phyloP scores from a whole-genome alignment of 805 yeast species.

The Geotrichum ghanense region DNA sequence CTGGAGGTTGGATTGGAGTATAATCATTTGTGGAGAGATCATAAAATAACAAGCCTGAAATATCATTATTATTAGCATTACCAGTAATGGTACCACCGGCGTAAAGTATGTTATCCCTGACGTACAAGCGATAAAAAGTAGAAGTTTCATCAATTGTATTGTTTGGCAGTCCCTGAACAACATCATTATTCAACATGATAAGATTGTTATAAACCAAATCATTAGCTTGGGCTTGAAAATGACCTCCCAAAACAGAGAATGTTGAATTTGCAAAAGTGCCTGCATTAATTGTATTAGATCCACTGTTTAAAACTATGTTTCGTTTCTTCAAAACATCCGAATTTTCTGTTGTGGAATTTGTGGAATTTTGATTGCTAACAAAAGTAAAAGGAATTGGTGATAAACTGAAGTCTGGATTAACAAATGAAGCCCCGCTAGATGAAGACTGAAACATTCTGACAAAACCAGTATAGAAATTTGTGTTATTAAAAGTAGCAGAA shows the following conservation, averaged over 20 bases:
- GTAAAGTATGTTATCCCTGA: slow-evolving; percentile 15
- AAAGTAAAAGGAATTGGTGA: slow-evolving; percentile 13
- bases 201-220: slow-evolving; percentile 22
- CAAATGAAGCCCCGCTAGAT: slow-evolving; percentile 5
- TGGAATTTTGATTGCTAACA: slow-evolving; percentile 3
- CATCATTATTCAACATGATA: slow-evolving; percentile 21
- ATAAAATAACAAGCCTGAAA: slow-evolving; percentile 42
- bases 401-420: not conserved
- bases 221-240: slow-evolving; percentile 29
- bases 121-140: slow-evolving; percentile 18
- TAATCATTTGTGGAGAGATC: slow-evolving; percentile 34
- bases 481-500: slow-evolving; percentile 5
- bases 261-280: slow-evolving; percentile 38
- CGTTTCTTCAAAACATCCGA: slow-evolving; percentile 14
- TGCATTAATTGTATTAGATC: slow-evolving; percentile 19
- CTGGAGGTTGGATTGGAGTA: slow-evolving; percentile 39
- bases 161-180: slow-evolving; percentile 15
- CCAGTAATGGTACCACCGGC: slow-evolving; percentile 27
- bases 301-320: slow-evolving; percentile 6
- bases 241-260: slow-evolving; percentile 49
- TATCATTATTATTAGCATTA: slow-evolving; percentile 12
- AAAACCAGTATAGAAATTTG: slow-evolving; percentile 22
- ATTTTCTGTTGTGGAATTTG: slow-evolving; percentile 6
- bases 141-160: slow-evolving; percentile 9
- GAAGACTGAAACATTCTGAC: slow-evolving; percentile 23